Percentiles rank a stretch among this genome's conserved stretches.
phyloP scores from a whole-genome alignment of 2,329 filamentous ascomycete species.

The Trichoderma arundinaceum region DNA sequence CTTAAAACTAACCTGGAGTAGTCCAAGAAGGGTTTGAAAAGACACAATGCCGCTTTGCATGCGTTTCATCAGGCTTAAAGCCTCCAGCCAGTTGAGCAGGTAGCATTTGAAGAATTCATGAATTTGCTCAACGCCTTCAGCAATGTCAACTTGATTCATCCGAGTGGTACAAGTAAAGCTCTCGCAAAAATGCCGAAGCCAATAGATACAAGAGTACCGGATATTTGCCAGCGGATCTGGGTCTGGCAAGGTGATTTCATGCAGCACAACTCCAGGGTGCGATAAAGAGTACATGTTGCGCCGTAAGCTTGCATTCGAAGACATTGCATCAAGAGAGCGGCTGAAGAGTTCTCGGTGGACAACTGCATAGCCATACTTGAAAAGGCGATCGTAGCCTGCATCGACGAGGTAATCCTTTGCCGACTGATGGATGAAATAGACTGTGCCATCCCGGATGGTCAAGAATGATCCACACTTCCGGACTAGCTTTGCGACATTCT shows the following conservation, averaged over 20 bases:
- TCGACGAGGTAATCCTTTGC: conserved; percentile 51
- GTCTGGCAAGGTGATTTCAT: conserved; percentile 28
- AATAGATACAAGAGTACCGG: conserved; percentile 35
- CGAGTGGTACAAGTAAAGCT: neutral
- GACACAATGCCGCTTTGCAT: neutral
- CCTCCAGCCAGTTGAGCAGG: conserved; percentile 21
- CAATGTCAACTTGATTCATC: accelerated
- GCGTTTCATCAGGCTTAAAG: neutral
- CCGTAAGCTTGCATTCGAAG: conserved; percentile 33
- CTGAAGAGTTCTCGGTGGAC: conserved; percentile 44
- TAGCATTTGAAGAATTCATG: neutral
- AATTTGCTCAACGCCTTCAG: neutral
- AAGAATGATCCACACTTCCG: conserved; percentile 49
- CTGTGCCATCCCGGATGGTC: conserved; percentile 38
- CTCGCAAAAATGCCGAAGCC: conserved; percentile 34
- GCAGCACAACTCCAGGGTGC: conserved; percentile 27
- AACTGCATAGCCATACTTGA: conserved; percentile 38
- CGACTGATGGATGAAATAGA: conserved; percentile 51
- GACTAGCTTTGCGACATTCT: too few relatives aligned
- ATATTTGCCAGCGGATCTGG: conserved; percentile 33
- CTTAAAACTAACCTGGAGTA: neutral
- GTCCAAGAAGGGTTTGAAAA: neutral
- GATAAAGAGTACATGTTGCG: conserved; percentile 46
- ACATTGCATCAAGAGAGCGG: too few relatives aligned
- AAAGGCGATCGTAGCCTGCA: conserved; percentile 40